Base-by-base conservation (phyloP, 73 alveolate species). In the Paramecium biaurelia region DNA sequence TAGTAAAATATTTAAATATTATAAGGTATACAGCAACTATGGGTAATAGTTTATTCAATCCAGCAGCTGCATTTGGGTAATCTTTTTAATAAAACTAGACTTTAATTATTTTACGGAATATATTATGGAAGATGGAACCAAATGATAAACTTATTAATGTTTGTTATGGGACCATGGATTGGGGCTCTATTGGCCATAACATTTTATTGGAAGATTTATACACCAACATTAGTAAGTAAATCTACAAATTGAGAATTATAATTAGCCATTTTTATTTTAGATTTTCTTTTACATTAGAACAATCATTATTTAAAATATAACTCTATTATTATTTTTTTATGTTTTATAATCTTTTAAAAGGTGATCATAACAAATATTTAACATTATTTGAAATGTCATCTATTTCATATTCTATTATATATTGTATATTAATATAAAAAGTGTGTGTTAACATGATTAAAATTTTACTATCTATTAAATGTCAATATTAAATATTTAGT, bases 41-140 rank as follows among this genome's bases (percentile, higher is more conserved):
- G 56, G 86, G 41, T 4, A 70, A 70, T 70, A 70, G 86, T 34
- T 0, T 70, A 26, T 70, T 70, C 4, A 70, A 70, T 70, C 86
- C 86, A 70, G 57, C 86, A 9, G 86, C 86, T 10, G 86, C 86
- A 30, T 70, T 70, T 70, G 86, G 57, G 76, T 58, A 58, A 20
- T 2, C 1, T 0, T 58, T 8, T 2, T 58, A 18, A 24, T 18
- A 58, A 0, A 1, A 15, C 1, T 24, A 58, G 76, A 8, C 21
- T 70, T 5, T 18, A 23, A 26, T 21, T 34, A 4, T 70, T 70
- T 32, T 70, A 70, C 30, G 86, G 47, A 70, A 70, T 70, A 2
- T 70, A 70, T 70, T 70, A 70, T 70, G 86, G 86, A 21, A 30
- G 20, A 32, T 70, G 86, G 86, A 32, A 24, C 14, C 15, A 70